Base-by-base conservation (phyloP, 306 rosid species). In the Aeschynomene evenia region DNA sequence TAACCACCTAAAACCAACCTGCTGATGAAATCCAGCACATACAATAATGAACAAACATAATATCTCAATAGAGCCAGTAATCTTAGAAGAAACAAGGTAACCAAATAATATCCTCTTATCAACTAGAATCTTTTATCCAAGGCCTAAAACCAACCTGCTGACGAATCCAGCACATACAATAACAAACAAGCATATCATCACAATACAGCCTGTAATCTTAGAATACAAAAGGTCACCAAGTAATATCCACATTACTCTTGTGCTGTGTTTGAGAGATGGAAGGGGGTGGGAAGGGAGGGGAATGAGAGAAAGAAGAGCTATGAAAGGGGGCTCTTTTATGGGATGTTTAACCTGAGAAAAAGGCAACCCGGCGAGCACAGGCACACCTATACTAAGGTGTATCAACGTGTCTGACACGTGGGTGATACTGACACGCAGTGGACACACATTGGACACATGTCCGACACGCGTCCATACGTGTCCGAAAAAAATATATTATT, bases 21-120 rank as follows among this genome's bases (percentile, higher is more conserved):
- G 49, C 33, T 22, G 12, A 14, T 21, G 40, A 68, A 51, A 40
- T 16, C 43, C 13, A 19, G 23, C 62, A 34, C 24, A 56, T 33
- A 46, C 58, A 59, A 58, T 63, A 50, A 63, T 49, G 42, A 52
- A 46, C 26, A 57, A 31, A 40, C 72, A 45, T 33, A 24, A 18
- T 23, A 45, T 63, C 64, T 19, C 24, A 68, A 63, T 43, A 36
- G 34, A 69, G 68, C 68, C 68, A 33, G 59, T 9, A 55, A 68
- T 36, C 46, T 48, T 56, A 40, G 28, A 13, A 46, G 74, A 24
- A 6, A 26, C 46, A 37, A 16, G 21, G 36, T 20, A 7, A 14
- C 51, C 63, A n/a, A 34, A 7, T 48, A 29, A 19, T 36, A 72
- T 58, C 7, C 45, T 48, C 18, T 29, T 9, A 18, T 29, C 29